Conservation (phyloP, 371 early-diverging fungal species). For the Synchytrium microbalum region DNA sequence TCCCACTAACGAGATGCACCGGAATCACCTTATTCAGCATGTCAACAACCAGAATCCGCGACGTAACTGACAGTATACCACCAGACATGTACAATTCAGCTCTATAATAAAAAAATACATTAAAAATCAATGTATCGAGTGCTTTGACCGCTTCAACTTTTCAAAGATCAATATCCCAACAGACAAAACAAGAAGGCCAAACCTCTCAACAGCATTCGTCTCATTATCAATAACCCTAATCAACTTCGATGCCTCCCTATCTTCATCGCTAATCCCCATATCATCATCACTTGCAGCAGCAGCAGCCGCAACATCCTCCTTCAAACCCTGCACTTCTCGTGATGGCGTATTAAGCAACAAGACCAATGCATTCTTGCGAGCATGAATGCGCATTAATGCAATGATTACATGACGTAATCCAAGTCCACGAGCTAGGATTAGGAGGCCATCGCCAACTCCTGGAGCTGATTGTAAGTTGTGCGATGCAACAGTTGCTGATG, state of each 20-base stretch:
- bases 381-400: slow-evolving; percentile 60
- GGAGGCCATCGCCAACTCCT: slow-evolving; percentile 54
- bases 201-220: slow-evolving; percentile 54
- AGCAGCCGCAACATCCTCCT: slow-evolving; percentile 41
- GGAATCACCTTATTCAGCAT: slow-evolving; percentile 78
- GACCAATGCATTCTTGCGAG: slow-evolving; percentile 64
- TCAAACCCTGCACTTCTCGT: slow-evolving; percentile 52
- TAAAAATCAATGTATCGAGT: no score
- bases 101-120: no score
- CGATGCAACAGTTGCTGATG: neutral
- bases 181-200: slow-evolving; percentile 6
- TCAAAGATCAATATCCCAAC: no score
- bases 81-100: slow-evolving; percentile 69
- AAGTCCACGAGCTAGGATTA: slow-evolving; percentile 74
- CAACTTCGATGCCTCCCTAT: slow-evolving; percentile 22
- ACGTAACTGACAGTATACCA: slow-evolving; percentile 82
- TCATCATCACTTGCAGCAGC: slow-evolving; percentile 4
- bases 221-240: slow-evolving; percentile 55
- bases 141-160: no score
- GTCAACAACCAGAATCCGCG: slow-evolving; percentile 91
- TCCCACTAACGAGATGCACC: slow-evolving; percentile 66
- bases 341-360: slow-evolving; percentile 69
- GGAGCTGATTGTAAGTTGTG: neutral
- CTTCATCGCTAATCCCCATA: neutral
- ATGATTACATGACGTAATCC: slow-evolving; percentile 64